phyloP scores from a whole-genome alignment of 192 early-diverging fungal genomes.

The Entomortierella chlamydospora region DNA sequence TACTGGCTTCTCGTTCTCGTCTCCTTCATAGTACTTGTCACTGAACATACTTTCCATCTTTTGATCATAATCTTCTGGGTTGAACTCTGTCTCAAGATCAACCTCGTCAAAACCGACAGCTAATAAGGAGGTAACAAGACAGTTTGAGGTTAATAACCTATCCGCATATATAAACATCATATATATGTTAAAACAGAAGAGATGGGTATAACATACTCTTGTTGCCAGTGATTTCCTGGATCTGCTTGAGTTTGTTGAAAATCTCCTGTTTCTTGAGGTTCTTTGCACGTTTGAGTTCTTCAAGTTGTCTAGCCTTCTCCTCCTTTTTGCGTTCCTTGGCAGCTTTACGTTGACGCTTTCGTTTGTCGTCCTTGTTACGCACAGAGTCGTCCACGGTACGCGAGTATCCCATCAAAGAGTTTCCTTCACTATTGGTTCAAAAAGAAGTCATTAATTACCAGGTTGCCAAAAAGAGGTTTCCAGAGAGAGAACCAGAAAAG shows the following conservation, averaged over 20 bases:
- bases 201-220: conserved; percentile 32
- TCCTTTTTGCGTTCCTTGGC: conserved; percentile 79
- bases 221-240: conserved; percentile 88
- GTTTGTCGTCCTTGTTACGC: conserved; percentile 84
- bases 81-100: conserved; percentile 94
- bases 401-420: conserved; percentile 79
- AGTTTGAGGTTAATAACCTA: background rate
- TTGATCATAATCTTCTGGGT: conserved; percentile 85
- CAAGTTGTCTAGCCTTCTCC: conserved; percentile 74
- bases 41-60: conserved; percentile 88
- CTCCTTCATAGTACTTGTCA: conserved; percentile 73
- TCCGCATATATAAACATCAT: no score
- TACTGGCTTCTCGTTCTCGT: conserved; percentile 80
- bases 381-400: conserved; percentile 86
- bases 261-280: conserved; percentile 93
- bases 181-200: background rate
- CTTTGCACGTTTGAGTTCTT: conserved; percentile 93
- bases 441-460: background rate
- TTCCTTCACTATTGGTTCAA: conserved; percentile 66
- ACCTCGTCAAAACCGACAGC: conserved; percentile 79
- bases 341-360: conserved; percentile 79
- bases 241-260: conserved; percentile 81
- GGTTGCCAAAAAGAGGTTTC: background rate
- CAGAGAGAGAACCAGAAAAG: conserved; percentile 5
- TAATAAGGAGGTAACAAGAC: conserved; percentile 16